Base-by-base conservation (phyloP, 805 yeast species). In the Lipomyces sp. region DNA sequence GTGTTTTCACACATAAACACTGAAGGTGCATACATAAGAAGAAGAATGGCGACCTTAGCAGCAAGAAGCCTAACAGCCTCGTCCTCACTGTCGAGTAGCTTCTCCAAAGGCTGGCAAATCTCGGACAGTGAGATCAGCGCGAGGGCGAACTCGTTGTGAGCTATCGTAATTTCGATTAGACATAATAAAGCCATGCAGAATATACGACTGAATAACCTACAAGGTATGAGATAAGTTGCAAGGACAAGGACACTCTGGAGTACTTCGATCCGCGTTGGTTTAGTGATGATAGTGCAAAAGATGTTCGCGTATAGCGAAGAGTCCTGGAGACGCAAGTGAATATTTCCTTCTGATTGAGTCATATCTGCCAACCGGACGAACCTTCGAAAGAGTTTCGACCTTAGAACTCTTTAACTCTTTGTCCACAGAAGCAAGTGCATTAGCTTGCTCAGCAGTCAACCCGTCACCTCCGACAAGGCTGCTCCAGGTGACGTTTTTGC, bases 401-500 rank as follows among this genome's bases (percentile, higher is more conserved):
- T 15, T 10, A 2, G 42, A 24, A 11, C 30, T 33, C 7, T 33
- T 55, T 37, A 65, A 50, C 15, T 32, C 83, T 69, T 83, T 83
- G 73, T 84, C 87, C 69, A 86, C 80, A 29, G 81, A 78, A 74
- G 85, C 85, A 72, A 87, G 80, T 57, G 83, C 79, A 60, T 83
- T 83, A 10, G 93, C 94, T 75, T 91, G 95, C 67, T 85, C 86
- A 60, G 83, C 83, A 55, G 87, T 79, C 50, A 93, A 81, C 56
- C 87, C 84, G 58, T 85, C 87, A 24, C 93, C 87, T 63, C 97
- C 83, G 10, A 90, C 87, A 73, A 90, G 86, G 8, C 96, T 96
- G 74, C 90, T 96, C 98, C 98, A 93, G 39, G 96, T 96, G 64
- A 92, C 85, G 39, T 93, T 87, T 70, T 95, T 85, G 67, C 90